phyloP scores from a whole-genome alignment of 1,139 yeast species.

The Meyerozyma sp. region DNA sequence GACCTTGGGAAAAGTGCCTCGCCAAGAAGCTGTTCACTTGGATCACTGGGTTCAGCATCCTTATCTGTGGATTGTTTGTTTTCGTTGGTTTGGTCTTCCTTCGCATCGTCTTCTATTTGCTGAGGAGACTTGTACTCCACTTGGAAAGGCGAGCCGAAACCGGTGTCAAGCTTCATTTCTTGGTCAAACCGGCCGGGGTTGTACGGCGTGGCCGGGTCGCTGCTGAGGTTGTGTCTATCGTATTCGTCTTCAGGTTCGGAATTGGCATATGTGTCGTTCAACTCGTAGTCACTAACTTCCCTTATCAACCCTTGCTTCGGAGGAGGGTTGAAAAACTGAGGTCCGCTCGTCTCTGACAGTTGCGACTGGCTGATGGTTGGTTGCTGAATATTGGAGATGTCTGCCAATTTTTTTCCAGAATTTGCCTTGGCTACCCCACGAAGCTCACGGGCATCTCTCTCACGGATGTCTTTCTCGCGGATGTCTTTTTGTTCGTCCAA shows the following conservation, averaged over 20 bases:
- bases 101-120: slow-evolving; percentile 5
- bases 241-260: slow-evolving; percentile 11
- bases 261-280: slow-evolving; percentile 5
- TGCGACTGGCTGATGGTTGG: not conserved
- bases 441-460: not conserved
- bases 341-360: not conserved
- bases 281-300: slow-evolving; percentile 27
- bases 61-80: not conserved
- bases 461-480: not conserved
- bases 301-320: slow-evolving; percentile 17
- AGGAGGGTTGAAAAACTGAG: not conserved
- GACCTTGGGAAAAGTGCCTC: slow-evolving; percentile 71
- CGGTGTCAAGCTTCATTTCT: slow-evolving; percentile 22
- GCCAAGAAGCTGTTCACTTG: slow-evolving; percentile 32
- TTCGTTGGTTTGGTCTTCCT: slow-evolving; percentile 1
- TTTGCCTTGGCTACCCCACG: not conserved
- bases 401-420: not conserved
- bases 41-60: not conserved
- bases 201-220: slow-evolving; percentile 23
- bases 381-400: not conserved
- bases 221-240: slow-evolving; percentile 19
- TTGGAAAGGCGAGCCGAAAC: slow-evolving; percentile 33
- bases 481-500: not conserved
- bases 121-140: slow-evolving; percentile 15
- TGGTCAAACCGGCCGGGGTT: slow-evolving; percentile 17